phyloP scores from a whole-genome alignment of 2,329 filamentous ascomycete species.

The Phoma sp. region DNA sequence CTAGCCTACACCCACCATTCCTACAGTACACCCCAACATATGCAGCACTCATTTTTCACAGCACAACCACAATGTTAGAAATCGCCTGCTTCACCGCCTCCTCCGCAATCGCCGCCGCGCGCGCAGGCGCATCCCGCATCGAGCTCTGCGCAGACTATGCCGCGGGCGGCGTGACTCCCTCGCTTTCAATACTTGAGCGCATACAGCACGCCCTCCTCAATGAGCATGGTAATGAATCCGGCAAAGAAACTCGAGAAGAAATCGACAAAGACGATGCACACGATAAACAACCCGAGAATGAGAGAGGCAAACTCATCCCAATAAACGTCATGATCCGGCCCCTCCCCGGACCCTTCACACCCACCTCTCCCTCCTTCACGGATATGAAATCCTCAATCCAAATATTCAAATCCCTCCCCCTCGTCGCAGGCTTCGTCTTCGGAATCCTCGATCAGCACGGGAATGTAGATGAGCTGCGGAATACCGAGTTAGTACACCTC shows the following conservation, averaged over 20 bases:
- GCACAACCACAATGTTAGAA: slow-evolving; percentile 49
- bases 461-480: slow-evolving; percentile 53
- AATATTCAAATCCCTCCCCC: too few relatives aligned
- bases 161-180: slow-evolving; percentile 55
- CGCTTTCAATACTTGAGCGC: too few relatives aligned
- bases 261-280: too few relatives aligned
- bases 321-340: slow-evolving; percentile 64
- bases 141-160: slow-evolving; percentile 57
- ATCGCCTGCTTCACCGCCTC: slow-evolving; percentile 58
- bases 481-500: slow-evolving; percentile 51
- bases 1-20: too few relatives aligned
- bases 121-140: slow-evolving; percentile 58
- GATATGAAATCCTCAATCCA: slow-evolving; percentile 54
- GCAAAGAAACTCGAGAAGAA: too few relatives aligned
- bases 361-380: slow-evolving; percentile 51
- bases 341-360: slow-evolving; percentile 56
- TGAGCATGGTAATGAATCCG: too few relatives aligned
- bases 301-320: slow-evolving; percentile 37
- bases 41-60: too few relatives aligned
- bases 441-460: slow-evolving; percentile 52
- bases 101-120: slow-evolving; percentile 54
- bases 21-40: too few relatives aligned
- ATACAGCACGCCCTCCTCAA: too few relatives aligned
- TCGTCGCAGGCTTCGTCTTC: slow-evolving; percentile 65
- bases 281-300: neutral